These are phyloP conservation scores for Dalbergia oliveri DNA, from an alignment of 306 rosid genomes.

Conservation along the genomic window DNA sequence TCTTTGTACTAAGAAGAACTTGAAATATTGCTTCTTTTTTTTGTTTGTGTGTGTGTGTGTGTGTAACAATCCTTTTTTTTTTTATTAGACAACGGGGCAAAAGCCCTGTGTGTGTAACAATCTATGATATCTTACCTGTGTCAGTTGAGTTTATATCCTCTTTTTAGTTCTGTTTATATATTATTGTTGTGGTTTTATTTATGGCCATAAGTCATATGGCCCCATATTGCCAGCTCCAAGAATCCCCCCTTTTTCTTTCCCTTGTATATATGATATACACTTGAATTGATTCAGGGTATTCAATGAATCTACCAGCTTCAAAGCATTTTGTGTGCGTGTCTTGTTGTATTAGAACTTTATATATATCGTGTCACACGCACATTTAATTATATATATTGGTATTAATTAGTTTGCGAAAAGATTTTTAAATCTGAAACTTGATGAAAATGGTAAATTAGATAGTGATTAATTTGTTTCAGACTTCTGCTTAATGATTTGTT, in stretches of 20 bases:
- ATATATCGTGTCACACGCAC: not conserved
- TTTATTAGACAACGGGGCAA: too few species aligned
- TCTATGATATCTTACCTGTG: slow-evolving; percentile 10
- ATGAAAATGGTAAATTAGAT: not conserved
- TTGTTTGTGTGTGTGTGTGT: not conserved
- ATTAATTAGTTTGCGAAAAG: not conserved
- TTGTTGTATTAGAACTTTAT: too few species aligned
- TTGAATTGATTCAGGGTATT: slow-evolving; percentile 9
- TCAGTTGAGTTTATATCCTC: not conserved
- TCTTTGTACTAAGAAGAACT: slow-evolving; percentile 16
- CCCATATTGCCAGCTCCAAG: slow-evolving; percentile 28
- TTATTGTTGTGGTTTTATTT: not conserved
- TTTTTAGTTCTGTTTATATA: not conserved
- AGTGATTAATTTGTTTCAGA: not conserved
- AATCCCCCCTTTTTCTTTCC: not conserved
- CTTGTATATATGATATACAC: not conserved
- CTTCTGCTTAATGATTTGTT: slow-evolving; percentile 12
- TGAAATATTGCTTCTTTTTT: slow-evolving; percentile 1
- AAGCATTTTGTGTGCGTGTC: not conserved
- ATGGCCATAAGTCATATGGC: not conserved
- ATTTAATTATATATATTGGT: not conserved
- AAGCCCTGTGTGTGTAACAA: not conserved
- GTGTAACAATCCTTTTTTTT: not conserved
- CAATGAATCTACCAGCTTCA: not conserved
- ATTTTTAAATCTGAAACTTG: not conserved